Base-by-base conservation (phyloP, 2,329 filamentous ascomycete genomes). In the Chaetomiaceae sp. region DNA sequence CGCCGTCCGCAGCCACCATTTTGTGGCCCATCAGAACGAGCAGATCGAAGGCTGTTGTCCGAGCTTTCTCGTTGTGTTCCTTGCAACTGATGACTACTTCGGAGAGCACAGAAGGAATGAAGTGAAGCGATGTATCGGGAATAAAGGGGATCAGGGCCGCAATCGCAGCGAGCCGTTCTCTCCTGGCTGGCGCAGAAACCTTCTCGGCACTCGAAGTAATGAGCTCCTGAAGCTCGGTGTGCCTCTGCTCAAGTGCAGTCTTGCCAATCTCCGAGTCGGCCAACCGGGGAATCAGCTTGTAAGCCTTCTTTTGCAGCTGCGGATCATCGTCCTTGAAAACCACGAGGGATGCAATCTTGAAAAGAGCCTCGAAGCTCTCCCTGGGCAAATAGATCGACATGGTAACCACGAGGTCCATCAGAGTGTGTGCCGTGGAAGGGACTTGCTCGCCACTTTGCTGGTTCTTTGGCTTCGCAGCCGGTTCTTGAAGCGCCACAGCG, bases 11-110 rank as follows among this genome's bases (percentile, higher is more conserved):
- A 7, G 68, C 63, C 4, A 67, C 69, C 74, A 96, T 89, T 57
- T 83, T 86, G 62, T 88, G 79, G 14, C 88, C 90, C 78, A 97
- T 90, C 36, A 86, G 75, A 18, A 98, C 86, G 11, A 98, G 77
- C 14, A 97, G 74, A 41, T 94, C 88, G 62, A 96, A 98, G 0
- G 93, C 91, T 2, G 84, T 82, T 43, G 87, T 89, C 53, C 93
- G 78, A 0, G 93, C 90, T 61, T 89, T 89, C 66, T 98, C 93
- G 62, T 98, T 98, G 61, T 93, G 88, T 69, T 98, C 93, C 67
- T 98, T 98, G 68, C 89, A 94, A 52, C 88, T 87, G 52, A 98
- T 89, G 42, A 98, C 90, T 27, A 97, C 88, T 68, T 98, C 93
- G 3, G 89, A 89, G 6, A 98, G 76, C 38, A 96, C 81, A 1